Conservation (phyloP, 306 rosid genomes). For the Glycine latifolia region DNA sequence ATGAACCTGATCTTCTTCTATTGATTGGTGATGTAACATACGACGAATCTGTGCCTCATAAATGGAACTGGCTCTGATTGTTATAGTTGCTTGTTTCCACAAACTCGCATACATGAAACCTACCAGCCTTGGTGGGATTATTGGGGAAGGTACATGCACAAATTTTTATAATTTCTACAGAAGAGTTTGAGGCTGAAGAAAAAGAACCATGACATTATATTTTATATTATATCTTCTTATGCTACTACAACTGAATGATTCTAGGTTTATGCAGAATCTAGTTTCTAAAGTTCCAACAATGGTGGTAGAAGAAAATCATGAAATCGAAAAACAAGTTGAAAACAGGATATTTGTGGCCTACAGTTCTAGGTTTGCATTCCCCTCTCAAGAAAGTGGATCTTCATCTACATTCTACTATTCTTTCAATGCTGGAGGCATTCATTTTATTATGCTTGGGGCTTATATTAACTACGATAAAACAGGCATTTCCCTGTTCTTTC, state of each 20-base stretch:
- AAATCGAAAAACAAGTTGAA: slow-evolving; percentile 69
- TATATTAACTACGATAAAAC: slow-evolving; percentile 62
- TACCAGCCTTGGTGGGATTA: slow-evolving; percentile 95
- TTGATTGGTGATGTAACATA: slow-evolving; percentile 82
- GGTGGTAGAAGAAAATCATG: slow-evolving; percentile 96
- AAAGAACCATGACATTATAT: slow-evolving; percentile 10
- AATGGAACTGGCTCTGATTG: slow-evolving; percentile 88
- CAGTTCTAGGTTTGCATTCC: slow-evolving; percentile 91
- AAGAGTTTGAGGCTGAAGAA: slow-evolving; percentile 11
- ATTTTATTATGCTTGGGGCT: slow-evolving; percentile 92
- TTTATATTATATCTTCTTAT: slow-evolving; percentile 29
- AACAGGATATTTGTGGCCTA: slow-evolving; percentile 70
- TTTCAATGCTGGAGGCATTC: slow-evolving; percentile 86
- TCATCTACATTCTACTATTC: slow-evolving; percentile 81
- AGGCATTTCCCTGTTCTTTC: slow-evolving; percentile 47
- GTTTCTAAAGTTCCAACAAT: slow-evolving; percentile 77
- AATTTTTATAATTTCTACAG: background rate
- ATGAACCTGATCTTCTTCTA: slow-evolving; percentile 78
- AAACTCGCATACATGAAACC: slow-evolving; percentile 83
- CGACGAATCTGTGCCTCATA: slow-evolving; percentile 80
- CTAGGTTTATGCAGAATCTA: slow-evolving; percentile 85
- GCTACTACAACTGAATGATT: slow-evolving; percentile 36
- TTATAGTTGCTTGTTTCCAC: slow-evolving; percentile 76
- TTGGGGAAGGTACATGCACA: slow-evolving; percentile 77
- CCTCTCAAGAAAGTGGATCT: slow-evolving; percentile 86